Conservation (phyloP, 495 filamentous ascomycete species). For the Monascus purpureus region DNA sequence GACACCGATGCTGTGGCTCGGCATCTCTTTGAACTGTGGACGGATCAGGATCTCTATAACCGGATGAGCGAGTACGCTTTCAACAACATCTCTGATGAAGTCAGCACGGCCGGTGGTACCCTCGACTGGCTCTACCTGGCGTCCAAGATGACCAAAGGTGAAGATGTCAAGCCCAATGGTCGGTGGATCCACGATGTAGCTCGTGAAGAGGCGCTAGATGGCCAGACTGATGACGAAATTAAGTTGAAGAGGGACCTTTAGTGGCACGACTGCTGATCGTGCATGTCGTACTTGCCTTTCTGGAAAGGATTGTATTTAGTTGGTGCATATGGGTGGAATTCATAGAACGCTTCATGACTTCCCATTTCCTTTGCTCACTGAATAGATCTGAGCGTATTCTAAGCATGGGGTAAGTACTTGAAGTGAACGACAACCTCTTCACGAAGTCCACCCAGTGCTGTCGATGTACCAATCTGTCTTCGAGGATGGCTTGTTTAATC, state of each 20-base stretch:
- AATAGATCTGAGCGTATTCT: too few relatives aligned
- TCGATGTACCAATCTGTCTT: too few relatives aligned
- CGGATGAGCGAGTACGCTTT: slow-evolving; percentile 55
- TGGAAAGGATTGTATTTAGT: too few relatives aligned
- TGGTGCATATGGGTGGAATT: too few relatives aligned
- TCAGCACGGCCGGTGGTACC: slow-evolving; percentile 69
- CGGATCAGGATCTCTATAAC: slow-evolving; percentile 45
- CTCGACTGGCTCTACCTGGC: slow-evolving; percentile 67
- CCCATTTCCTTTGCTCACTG: too few relatives aligned
- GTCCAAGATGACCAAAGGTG: slow-evolving; percentile 41
- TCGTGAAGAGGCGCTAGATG: slow-evolving; percentile 46
- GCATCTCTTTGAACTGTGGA: slow-evolving; percentile 57
- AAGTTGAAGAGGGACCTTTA: slow-evolving; percentile 34
- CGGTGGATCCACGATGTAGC: slow-evolving; percentile 73
- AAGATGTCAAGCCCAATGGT: slow-evolving; percentile 33
- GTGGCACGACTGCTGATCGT: too few relatives aligned
- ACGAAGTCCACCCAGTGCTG: too few relatives aligned
- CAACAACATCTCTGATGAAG: slow-evolving; percentile 63
- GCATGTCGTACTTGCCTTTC: too few relatives aligned
- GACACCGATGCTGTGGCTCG: slow-evolving; percentile 60
- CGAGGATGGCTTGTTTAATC: too few relatives aligned
- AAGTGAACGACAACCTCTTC: too few relatives aligned
- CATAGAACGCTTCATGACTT: too few relatives aligned
- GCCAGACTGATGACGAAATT: slow-evolving; percentile 46
- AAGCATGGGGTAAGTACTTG: too few relatives aligned